A percentile compares a stretch with the other conserved stretches of the same genome.
Conservation (phyloP, 1,284 basidiomycete species). For the Termitomyces sp. region DNA sequence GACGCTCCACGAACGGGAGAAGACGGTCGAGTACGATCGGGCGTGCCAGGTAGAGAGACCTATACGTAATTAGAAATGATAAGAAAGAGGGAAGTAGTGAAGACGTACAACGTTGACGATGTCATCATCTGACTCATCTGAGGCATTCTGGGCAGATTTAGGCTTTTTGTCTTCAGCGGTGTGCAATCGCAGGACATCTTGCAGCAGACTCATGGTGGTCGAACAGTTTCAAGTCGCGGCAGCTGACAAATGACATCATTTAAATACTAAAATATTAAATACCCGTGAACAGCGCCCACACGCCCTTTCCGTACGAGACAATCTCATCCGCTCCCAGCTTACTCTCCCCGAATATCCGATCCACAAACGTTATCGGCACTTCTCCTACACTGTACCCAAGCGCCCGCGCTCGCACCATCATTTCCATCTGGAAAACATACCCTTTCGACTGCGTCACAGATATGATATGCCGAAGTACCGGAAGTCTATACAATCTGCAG, state of each 20-base stretch:
- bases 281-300: conserved; percentile 73
- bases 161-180: conserved; percentile 47
- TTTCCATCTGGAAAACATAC: conserved; percentile 97
- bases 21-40: conserved; percentile 56
- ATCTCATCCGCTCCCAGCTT: conserved; percentile 88
- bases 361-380: conserved; percentile 90
- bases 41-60: conserved; percentile 69
- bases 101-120: conserved; percentile 67
- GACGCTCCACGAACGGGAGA: conserved; percentile 56
- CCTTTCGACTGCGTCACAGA: conserved; percentile 79
- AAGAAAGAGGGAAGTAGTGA: background rate
- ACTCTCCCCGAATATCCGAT: conserved; percentile 88
- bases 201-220: conserved; percentile 62
- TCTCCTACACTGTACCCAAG: conserved; percentile 84
- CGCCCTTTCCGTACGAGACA: conserved; percentile 84
- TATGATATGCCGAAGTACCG: conserved; percentile 79
- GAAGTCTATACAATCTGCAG: conserved; percentile 71
- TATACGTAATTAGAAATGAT: conserved; percentile 24
- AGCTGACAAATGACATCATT: no score
- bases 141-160: conserved; percentile 25
- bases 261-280: conserved; percentile 38
- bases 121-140: conserved; percentile 65
- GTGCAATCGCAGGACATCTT: conserved; percentile 64
- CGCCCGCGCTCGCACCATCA: conserved; percentile 85
- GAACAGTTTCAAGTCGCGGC: conserved; percentile 1